phyloP scores from a whole-genome alignment of 1,284 basidiomycete species.

The Cutaneotrichosporon cutaneum region DNA sequence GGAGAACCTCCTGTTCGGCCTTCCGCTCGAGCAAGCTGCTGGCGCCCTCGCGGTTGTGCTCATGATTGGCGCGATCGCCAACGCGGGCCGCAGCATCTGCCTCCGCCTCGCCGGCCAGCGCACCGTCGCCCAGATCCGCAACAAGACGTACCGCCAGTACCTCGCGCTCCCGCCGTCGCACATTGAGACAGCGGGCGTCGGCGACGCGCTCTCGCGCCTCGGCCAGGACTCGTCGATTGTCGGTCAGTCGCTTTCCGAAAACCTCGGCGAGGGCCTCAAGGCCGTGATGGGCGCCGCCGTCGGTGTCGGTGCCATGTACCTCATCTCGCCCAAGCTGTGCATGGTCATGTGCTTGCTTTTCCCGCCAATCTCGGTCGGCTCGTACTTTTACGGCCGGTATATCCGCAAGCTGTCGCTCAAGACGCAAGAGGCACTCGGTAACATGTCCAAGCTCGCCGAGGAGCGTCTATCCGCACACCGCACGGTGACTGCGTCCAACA shows the following conservation, averaged over 20 bases:
- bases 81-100: conserved; percentile 44
- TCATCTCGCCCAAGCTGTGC: conserved; percentile 49
- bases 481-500: conserved; percentile 50
- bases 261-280: conserved; percentile 51
- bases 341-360: conserved; percentile 48
- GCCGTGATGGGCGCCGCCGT: conserved; percentile 47
- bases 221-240: conserved; percentile 51
- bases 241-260: conserved; percentile 48
- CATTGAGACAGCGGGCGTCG: conserved; percentile 48
- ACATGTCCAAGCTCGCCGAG: conserved; percentile 50
- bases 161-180: conserved; percentile 48
- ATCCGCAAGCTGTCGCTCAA: conserved; percentile 48
- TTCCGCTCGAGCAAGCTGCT: conserved; percentile 47
- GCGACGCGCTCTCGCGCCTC: conserved; percentile 49
- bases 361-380: conserved; percentile 50
- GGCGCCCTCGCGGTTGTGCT: conserved; percentile 35
- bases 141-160: conserved; percentile 50
- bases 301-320: conserved; percentile 49
- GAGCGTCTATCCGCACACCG: conserved; percentile 49
- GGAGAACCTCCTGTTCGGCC: conserved; percentile 42
- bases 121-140: conserved; percentile 48
- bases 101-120: conserved; percentile 48
- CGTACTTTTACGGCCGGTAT: conserved; percentile 51
- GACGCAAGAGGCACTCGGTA: conserved; percentile 51
- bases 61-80: conserved; percentile 46